Percentiles rank a stretch among this genome's conserved stretches.
Evolutionary conservation across 192 early-diverging fungal species (phyloP).

Genomic region (Coemansia sp.): DNA sequence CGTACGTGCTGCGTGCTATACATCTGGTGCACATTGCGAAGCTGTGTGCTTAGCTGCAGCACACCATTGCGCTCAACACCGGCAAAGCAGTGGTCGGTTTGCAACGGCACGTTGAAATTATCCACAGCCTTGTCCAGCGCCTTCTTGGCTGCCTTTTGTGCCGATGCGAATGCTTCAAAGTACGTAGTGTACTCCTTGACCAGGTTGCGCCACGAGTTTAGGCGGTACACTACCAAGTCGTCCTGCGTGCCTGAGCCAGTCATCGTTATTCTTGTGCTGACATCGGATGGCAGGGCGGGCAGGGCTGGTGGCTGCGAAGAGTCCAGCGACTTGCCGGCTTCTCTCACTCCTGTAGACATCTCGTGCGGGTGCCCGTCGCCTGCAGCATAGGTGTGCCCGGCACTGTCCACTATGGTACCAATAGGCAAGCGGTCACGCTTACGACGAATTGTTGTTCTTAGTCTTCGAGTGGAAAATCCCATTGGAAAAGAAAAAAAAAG

Average conservation of each 20-base stretch:
- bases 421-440: slow-evolving; percentile 28
- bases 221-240: slow-evolving; percentile 31
- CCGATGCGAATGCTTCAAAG: slow-evolving; percentile 20
- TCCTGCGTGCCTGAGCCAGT: slow-evolving; percentile 31
- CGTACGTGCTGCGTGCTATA: slow-evolving; percentile 24
- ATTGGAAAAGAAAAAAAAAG: slow-evolving; percentile 6
- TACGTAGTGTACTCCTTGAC: slow-evolving; percentile 31
- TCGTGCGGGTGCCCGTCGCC: slow-evolving; percentile 2
- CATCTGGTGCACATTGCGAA: slow-evolving; percentile 34
- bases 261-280: slow-evolving; percentile 25
- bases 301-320: slow-evolving; percentile 15
- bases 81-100: slow-evolving; percentile 27
- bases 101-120: slow-evolving; percentile 31
- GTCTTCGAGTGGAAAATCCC: slow-evolving; percentile 22
- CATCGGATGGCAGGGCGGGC: slow-evolving; percentile 25
- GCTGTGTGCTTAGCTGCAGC: slow-evolving; percentile 25
- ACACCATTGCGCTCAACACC: slow-evolving; percentile 33
- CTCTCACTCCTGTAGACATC: not conserved
- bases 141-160: slow-evolving; percentile 27
- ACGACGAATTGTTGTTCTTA: slow-evolving; percentile 18
- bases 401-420: slow-evolving; percentile 18
- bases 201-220: slow-evolving; percentile 33
- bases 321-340: not conserved
- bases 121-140: slow-evolving; percentile 30
- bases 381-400: slow-evolving; percentile 1